These are phyloP conservation scores for Aspergillus sp. DNA, from an alignment of 2,329 filamentous ascomycete species.

Conservation along the genomic window DNA sequence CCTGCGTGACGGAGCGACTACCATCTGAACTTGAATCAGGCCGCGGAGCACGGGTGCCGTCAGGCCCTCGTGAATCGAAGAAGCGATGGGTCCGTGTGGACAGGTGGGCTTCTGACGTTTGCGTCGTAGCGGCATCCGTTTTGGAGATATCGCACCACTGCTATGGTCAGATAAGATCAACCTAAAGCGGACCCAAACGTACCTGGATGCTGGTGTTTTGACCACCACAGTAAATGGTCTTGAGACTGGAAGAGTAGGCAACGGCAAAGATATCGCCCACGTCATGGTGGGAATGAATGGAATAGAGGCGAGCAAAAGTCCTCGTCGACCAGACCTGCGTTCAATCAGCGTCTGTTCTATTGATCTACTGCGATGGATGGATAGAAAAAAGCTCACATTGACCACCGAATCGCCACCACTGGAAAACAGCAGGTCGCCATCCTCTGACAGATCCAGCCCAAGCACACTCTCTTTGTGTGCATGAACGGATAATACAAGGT, in stretches of 20 bases:
- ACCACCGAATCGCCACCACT: conserved; percentile 89
- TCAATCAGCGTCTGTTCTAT: too few relatives aligned
- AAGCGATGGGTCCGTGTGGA: conserved; percentile 75
- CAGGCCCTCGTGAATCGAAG: conserved; percentile 83
- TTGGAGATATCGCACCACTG: conserved; percentile 68
- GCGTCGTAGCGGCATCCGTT: conserved; percentile 53
- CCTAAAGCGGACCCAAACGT: conserved; percentile 3
- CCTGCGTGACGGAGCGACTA: conserved; percentile 42
- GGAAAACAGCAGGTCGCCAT: conserved; percentile 73
- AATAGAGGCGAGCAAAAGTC: conserved; percentile 68
- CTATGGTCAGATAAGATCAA: conserved; percentile 12
- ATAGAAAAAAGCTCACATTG: conserved; percentile 56
- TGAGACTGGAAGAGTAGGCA: conserved; percentile 69
- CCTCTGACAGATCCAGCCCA: conserved; percentile 68
- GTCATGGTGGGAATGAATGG: conserved; percentile 88
- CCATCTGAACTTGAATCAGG: conserved; percentile 52
- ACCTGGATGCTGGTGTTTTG: conserved; percentile 88
- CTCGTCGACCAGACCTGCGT: conserved; percentile 67
- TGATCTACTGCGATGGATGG: too few relatives aligned
- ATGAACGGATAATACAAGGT: conserved; percentile 68
- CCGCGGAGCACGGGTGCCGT: conserved; percentile 68
- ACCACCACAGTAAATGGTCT: conserved; percentile 82
- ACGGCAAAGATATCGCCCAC: conserved; percentile 94
- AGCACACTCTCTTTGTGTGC: conserved; percentile 89
- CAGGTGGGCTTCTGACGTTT: conserved; percentile 61